Evolutionary conservation across 805 yeast species (phyloP).

Genomic region (Yarrowia porcina): DNA sequence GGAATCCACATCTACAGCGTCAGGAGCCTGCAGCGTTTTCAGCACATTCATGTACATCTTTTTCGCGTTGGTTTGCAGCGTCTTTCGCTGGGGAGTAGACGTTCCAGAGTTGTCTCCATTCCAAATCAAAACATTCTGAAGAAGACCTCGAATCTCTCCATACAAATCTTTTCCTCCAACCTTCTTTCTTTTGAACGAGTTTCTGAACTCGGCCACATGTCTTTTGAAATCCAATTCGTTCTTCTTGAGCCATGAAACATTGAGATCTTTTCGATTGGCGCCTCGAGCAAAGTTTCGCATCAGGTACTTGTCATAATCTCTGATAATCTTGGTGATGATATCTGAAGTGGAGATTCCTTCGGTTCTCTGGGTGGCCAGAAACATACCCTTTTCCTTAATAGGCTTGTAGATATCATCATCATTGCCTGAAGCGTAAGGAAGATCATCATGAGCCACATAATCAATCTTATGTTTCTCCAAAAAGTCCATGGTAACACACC

Average conservation of each 20-base stretch:
- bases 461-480: conserved; percentile 77
- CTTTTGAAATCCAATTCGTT: conserved; percentile 92
- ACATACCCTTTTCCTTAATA: conserved; percentile 85
- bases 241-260: conserved; percentile 96
- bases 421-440: conserved; percentile 89
- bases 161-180: conserved; percentile 66
- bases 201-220: conserved; percentile 82
- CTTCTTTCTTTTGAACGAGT: conserved; percentile 77
- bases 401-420: conserved; percentile 91
- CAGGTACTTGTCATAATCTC: conserved; percentile 93
- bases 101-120: conserved; percentile 1
- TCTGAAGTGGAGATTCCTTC: conserved; percentile 96
- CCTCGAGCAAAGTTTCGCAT: conserved; percentile 98
- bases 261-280: conserved; percentile 91
- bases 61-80: conserved; percentile 22
- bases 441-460: conserved; percentile 96
- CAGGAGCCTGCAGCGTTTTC: conserved; percentile 25
- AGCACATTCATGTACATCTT: conserved; percentile 18
- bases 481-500: conserved; percentile 87
- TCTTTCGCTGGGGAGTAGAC: conserved; percentile 12
- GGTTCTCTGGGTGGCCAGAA: conserved; percentile 91
- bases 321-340: conserved; percentile 88
- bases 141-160: conserved; percentile 55
- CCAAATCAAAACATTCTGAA: conserved; percentile 32
- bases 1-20: conserved; percentile 28